Conservation (phyloP, 2,329 filamentous ascomycete species). For the Helminthosporium solani region DNA sequence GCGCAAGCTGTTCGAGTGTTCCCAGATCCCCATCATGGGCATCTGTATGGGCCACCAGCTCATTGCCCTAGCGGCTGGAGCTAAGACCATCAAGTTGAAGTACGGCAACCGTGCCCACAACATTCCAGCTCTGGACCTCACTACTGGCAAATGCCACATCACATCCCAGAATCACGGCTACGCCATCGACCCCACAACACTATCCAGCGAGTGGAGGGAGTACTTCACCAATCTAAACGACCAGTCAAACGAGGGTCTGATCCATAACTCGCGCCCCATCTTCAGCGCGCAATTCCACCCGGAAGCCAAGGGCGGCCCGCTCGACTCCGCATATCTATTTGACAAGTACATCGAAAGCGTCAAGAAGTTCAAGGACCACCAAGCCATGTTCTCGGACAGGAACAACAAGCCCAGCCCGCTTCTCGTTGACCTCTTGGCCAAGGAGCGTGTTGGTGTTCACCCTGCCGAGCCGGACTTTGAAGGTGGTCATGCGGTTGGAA, state of each 20-base stretch:
- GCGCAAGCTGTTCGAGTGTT: constrained; percentile 83
- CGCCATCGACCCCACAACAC: constrained; percentile 80
- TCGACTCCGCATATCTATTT: constrained; percentile 94
- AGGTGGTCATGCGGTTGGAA: constrained; percentile 26
- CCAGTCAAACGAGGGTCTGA: constrained; percentile 94
- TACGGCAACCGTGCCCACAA: constrained; percentile 99
- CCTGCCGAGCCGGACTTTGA: constrained; percentile 42
- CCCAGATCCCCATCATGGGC: constrained; percentile 90
- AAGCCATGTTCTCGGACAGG: constrained; percentile 70
- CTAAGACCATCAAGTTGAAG: constrained; percentile 93
- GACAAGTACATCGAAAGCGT: constrained; percentile 95
- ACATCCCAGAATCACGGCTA: constrained; percentile 99
- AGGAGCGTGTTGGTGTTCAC: constrained; percentile 87
- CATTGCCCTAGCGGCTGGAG: constrained; percentile 83
- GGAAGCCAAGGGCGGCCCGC: constrained; percentile 93
- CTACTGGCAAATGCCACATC: constrained; percentile 96
- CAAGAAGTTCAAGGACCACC: constrained; percentile 80
- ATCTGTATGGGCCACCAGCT: constrained; percentile 98
- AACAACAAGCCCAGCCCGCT: constrained; percentile 86
- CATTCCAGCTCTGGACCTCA: constrained; percentile 92
- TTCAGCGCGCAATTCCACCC: constrained; percentile 99
- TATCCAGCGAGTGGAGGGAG: constrained; percentile 88
- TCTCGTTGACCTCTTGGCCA: constrained; percentile 85
- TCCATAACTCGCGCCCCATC: constrained; percentile 93
- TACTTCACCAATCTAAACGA: constrained; percentile 99